phyloP scores from a whole-genome alignment of 1,284 basidiomycete species.

The Omphalotus olearius region DNA sequence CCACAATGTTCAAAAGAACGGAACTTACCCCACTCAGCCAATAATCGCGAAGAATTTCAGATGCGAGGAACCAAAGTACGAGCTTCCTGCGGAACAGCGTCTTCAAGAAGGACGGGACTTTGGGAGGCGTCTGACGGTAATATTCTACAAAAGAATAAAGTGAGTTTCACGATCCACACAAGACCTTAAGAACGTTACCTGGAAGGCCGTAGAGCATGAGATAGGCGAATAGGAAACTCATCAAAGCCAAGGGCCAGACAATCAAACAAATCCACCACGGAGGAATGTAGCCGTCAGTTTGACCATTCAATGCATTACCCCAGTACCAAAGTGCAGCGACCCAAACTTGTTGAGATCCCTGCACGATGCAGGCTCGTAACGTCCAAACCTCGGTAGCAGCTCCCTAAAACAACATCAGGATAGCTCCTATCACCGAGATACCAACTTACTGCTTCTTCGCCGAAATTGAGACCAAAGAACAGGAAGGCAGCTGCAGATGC shows the following conservation, averaged over 20 bases:
- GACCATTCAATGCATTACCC: slow-evolving; percentile 75
- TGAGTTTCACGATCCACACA: neutral
- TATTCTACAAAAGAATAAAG: slow-evolving; percentile 49
- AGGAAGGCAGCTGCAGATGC: slow-evolving; percentile 87
- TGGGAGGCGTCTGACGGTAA: slow-evolving; percentile 85
- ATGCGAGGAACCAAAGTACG: slow-evolving; percentile 89
- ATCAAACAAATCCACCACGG: slow-evolving; percentile 84
- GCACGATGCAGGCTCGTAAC: slow-evolving; percentile 83
- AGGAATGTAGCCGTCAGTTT: slow-evolving; percentile 40
- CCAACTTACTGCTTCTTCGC: slow-evolving; percentile 82
- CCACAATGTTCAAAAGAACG: slow-evolving; percentile 1
- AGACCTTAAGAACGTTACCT: slow-evolving; percentile 40
- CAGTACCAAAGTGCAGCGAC: slow-evolving; percentile 93
- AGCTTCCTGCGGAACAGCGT: slow-evolving; percentile 87
- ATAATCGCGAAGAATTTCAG: slow-evolving; percentile 86
- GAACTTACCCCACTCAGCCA: slow-evolving; percentile 83
- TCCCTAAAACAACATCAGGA: slow-evolving; percentile 42
- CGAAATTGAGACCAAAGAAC: slow-evolving; percentile 94
- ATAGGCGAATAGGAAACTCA: slow-evolving; percentile 75
- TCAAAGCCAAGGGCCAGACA: slow-evolving; percentile 77
- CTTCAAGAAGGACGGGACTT: slow-evolving; percentile 86
- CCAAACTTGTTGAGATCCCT: slow-evolving; percentile 92
- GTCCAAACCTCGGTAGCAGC: slow-evolving; percentile 92
- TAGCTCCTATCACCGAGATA: neutral
- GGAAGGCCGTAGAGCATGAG: slow-evolving; percentile 83